Conservation (phyloP, 1,139 yeast species). For the Candida neerlandica region DNA sequence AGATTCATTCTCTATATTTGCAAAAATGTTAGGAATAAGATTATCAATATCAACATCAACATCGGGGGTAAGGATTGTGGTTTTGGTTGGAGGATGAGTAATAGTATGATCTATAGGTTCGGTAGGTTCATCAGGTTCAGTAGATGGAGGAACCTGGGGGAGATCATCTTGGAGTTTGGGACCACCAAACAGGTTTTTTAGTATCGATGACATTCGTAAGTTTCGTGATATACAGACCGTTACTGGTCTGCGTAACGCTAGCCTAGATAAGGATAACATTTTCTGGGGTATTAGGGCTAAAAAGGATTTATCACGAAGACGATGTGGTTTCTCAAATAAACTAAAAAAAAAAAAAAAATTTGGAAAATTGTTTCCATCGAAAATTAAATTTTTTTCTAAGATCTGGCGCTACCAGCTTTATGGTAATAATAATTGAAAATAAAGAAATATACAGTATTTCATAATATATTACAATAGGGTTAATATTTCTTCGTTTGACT, state of each 20-base stretch:
- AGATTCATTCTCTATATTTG: neutral
- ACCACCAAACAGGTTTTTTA: too few relatives aligned
- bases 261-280: neutral
- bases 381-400: neutral
- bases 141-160: too few relatives aligned
- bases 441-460: too few relatives aligned
- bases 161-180: too few relatives aligned
- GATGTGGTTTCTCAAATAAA: neutral
- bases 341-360: neutral
- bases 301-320: neutral
- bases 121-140: too few relatives aligned
- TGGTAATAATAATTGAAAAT: too few relatives aligned
- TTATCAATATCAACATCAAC: too few relatives aligned
- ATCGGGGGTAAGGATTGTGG: too few relatives aligned
- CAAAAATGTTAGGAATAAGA: neutral
- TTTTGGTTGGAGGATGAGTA: too few relatives aligned
- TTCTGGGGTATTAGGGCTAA: neutral
- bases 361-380: neutral
- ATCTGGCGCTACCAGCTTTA: neutral
- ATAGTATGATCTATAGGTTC: too few relatives aligned
- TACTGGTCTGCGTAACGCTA: neutral
- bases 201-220: neutral
- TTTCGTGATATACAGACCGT: neutral
- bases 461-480: too few relatives aligned
- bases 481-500: neutral